Evolutionary conservation across 805 yeast species (phyloP), one percentile per base, ranked within the genome.

Genomic region (Wickerhamomyces bovis): DNA sequence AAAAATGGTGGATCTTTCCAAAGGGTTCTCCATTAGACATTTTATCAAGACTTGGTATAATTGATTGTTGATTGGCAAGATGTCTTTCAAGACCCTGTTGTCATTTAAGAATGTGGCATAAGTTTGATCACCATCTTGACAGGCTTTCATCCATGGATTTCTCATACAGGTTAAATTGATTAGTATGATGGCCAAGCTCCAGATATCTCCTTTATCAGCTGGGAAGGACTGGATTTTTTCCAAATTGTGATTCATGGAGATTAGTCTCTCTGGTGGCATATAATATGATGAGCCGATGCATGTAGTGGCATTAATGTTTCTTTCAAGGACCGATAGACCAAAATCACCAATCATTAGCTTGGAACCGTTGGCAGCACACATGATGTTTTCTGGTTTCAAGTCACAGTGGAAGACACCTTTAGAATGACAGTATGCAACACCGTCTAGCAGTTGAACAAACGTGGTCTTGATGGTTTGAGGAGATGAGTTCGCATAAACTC

Each of bases 351-450:
- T 71, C 52, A 75, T 77, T 47, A 84, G 69, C 46, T 68, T 73
- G 45, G 73, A 62, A 48, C 81, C 88, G 56, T 76, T 72, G 59
- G 65, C 64, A 12, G 78, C 73, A 43, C 89, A 80, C 58, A 94
- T 70, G 47, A 94, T 78, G 69, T 94, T 94, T 64, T 94, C 98
- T 6, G 99, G 99, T 69, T 94, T 94, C 53, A 90, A 79, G 66
- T 90, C 98, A 61, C 97, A 86, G 63, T 90, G 98, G 63, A 82
- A 92, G 33, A 92, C 80, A n/a, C 85, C 83, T 51, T 77, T 78
- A 2, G 83, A 73, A 64, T 92, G 97, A 59, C 95, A 86, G 67
- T 83, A 86, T 51, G 80, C 78, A 44, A 90, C 75, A 3, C 90
- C 96, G 51, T 89, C 86, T 39, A 92, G 72, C 63, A 94, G 75